Evolutionary conservation across 805 yeast genomes (phyloP).

Genomic region (Yamadazyma akitaensis): DNA sequence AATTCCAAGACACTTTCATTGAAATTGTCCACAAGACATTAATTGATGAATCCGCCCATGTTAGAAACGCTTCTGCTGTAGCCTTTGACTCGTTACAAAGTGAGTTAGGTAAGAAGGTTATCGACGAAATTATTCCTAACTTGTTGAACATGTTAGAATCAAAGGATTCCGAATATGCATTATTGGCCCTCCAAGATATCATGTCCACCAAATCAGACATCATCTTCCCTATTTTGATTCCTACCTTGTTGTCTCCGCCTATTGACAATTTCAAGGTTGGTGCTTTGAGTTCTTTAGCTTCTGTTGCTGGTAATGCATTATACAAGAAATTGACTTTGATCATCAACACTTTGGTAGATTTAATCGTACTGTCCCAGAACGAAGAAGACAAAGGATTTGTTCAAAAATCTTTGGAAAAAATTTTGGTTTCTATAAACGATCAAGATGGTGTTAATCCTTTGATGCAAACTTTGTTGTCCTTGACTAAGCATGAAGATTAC

Average conservation of each 20-base stretch:
- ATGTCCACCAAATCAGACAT: conserved; percentile 88
- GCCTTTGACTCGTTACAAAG: conserved; percentile 88
- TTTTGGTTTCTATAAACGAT: conserved; percentile 69
- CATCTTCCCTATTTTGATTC: conserved; percentile 90
- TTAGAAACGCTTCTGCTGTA: conserved; percentile 86
- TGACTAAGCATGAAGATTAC: conserved; percentile 74
- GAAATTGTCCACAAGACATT: conserved; percentile 74
- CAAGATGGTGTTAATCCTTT: conserved; percentile 82
- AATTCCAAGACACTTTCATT: conserved; percentile 67
- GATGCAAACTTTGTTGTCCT: conserved; percentile 71
- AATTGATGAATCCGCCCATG: conserved; percentile 67
- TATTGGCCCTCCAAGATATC: conserved; percentile 84
- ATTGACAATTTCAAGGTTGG: conserved; percentile 81
- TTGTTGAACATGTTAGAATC: conserved; percentile 57
- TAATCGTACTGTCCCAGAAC: conserved; percentile 42
- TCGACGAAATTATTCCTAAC: conserved; percentile 85
- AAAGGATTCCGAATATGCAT: conserved; percentile 69
- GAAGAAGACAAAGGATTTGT: conserved; percentile 42
- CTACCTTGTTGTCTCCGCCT: conserved; percentile 78
- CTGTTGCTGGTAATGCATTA: conserved; percentile 83
- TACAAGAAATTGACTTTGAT: conserved; percentile 70
- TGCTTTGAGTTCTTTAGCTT: conserved; percentile 81
- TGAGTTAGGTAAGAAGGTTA: conserved; percentile 76
- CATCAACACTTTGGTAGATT: conserved; percentile 67
- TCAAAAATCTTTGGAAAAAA: conserved; percentile 56